These are phyloP conservation scores for Schwanniomyces occidentalis DNA, from an alignment of 805 yeast species.

Conservation along the genomic window DNA sequence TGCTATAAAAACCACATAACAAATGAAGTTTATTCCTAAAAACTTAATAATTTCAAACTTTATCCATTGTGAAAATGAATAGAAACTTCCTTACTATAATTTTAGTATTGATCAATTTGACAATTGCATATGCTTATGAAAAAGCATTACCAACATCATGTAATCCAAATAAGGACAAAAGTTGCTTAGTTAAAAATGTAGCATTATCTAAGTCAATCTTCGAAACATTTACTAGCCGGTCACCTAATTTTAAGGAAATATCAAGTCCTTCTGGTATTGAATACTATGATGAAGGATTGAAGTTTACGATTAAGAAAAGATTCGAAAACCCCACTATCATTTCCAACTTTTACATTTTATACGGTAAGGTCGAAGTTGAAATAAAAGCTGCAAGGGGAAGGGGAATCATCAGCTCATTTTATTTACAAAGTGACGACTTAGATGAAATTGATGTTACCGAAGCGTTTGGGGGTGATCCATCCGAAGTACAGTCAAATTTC, in stretches of 20 bases:
- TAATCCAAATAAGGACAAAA: constrained; percentile 24
- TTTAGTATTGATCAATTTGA: neutral
- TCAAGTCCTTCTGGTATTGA: constrained; percentile 10
- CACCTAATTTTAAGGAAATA: constrained; percentile 7
- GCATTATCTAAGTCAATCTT: constrained; percentile 21
- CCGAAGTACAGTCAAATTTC: constrained; percentile 35
- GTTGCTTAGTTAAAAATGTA: constrained; percentile 26
- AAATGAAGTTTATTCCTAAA: too few species aligned
- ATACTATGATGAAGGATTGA: constrained; percentile 7
- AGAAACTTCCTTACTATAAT: too few species aligned
- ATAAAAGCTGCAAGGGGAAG: constrained; percentile 30
- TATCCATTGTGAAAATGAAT: too few species aligned
- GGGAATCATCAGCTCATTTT: constrained; percentile 41
- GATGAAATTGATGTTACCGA: constrained; percentile 45
- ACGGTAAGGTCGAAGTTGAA: constrained; percentile 40
- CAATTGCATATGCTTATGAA: neutral
- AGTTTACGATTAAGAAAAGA: constrained; percentile 16
- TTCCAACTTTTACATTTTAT: constrained; percentile 30
- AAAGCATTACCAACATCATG: constrained; percentile 13
- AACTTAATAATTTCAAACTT: too few species aligned
- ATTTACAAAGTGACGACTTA: constrained; percentile 42
- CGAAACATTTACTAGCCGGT: constrained; percentile 16
- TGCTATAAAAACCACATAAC: too few species aligned
- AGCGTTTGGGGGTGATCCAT: constrained; percentile 35
- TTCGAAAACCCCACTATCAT: constrained; percentile 34